Base-by-base conservation (phyloP, 1,139 yeast species). In the Geotrichum aggregatum region DNA sequence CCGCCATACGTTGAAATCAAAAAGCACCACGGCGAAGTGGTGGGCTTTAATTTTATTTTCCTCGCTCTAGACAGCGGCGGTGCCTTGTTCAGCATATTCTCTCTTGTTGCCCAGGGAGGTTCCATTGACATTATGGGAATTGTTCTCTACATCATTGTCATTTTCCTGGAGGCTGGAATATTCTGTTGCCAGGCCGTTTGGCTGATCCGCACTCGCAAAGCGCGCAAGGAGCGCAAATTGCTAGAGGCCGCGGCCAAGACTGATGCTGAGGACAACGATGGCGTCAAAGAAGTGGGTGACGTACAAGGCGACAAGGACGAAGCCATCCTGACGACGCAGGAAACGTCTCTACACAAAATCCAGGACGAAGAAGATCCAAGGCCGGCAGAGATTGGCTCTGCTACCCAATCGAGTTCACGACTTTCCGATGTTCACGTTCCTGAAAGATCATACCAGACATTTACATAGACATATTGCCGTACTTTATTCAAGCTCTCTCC, bases 1-100 rank as follows among this genome's bases (percentile, higher is more conserved):
- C 97, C 97, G 0, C 97, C 97, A 3, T 91, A 89, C 67, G 82
- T 82, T 62, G 98, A 91, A 65, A 72, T 91, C 35, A 79, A 80
- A 35, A 87, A 87, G 64, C 76, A 96, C 56, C 69, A 78, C 47
- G 97, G 97, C 2, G 73, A 87, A 46, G 97, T 91, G 3, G 80
- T 88, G 3, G 98, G 98, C 0, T 84, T 91, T 62, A 88, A 88
- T 64, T 88, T 91, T 65, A 62, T 83, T n/a, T 91, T 91, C 61
- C 72, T 91, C 54, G 62, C 73, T n/a, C 75, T 89, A 65, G 98
- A 91, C 66, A 77, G 87, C 7, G 60, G 76, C 49, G 98, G 98
- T 10, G 97, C 98, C 0, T 66, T 87, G 46, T 77, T 87, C 54
- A 84, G 91, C 14, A 73, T 87, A 65, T 71, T 84, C 56, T 79